These are phyloP conservation scores for Eucalyptus viminalis DNA, from an alignment of 345 rosid genomes.

Conservation along the genomic window DNA sequence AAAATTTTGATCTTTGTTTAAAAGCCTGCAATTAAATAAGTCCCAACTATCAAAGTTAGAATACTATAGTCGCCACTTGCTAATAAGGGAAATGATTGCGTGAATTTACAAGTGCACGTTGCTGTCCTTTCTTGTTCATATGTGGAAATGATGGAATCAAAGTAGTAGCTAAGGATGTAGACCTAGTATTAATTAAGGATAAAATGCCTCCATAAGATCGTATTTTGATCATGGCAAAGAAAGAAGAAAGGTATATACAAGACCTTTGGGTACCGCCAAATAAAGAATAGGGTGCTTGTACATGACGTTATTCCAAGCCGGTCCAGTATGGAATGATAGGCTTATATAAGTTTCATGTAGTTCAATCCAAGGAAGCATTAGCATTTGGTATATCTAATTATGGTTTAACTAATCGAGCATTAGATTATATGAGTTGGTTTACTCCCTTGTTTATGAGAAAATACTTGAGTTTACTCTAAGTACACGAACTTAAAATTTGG, in stretches of 20 bases:
- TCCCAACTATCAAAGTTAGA: not conserved
- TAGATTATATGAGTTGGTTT: not conserved
- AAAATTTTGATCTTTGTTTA: not conserved
- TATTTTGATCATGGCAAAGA: not conserved
- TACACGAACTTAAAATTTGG: fast-evolving
- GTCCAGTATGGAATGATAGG: not conserved
- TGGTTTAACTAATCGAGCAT: not conserved
- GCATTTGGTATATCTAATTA: not conserved
- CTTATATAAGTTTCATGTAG: not conserved
- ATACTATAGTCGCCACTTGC: not conserved
- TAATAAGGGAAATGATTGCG: not conserved
- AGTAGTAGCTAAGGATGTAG: not conserved
- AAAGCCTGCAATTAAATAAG: not conserved
- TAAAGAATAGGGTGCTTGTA: not conserved
- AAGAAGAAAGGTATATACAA: not conserved
- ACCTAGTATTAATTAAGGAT: not conserved
- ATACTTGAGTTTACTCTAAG: not conserved
- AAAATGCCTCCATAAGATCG: not conserved
- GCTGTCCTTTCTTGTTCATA: not conserved
- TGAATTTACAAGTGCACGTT: not conserved
- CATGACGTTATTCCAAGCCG: not conserved
- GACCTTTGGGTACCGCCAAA: not conserved
- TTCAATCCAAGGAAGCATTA: not conserved
- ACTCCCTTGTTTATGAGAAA: not conserved
- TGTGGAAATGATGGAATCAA: not conserved